A percentile compares a stretch with the other conserved stretches of the same genome.
These are phyloP conservation scores for Suhomyces bribrorum DNA, from an alignment of 1,139 yeast genomes.

Conservation along the genomic window DNA sequence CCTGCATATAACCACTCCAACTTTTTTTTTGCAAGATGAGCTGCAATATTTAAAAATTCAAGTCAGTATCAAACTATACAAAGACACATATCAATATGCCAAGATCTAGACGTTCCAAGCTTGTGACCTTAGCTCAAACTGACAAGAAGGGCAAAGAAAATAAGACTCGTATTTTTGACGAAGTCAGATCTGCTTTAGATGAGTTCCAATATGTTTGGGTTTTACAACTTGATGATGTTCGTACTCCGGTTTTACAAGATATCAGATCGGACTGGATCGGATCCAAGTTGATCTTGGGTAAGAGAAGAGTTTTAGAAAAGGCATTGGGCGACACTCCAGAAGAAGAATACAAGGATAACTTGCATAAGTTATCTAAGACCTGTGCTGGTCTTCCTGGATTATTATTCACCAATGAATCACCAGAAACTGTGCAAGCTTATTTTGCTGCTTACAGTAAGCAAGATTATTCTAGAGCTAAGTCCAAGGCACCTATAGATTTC, in stretches of 20 bases:
- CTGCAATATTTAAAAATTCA: slow-evolving; percentile 9
- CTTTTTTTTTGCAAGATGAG: slow-evolving; percentile 14
- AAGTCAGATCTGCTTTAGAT: slow-evolving; percentile 80
- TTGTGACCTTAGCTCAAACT: slow-evolving; percentile 93
- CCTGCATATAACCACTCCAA: slow-evolving; percentile 8
- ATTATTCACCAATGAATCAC: slow-evolving; percentile 82
- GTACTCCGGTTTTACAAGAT: slow-evolving; percentile 94
- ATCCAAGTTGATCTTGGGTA: slow-evolving; percentile 84
- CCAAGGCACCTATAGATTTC: slow-evolving; percentile 79
- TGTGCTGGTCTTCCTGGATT: slow-evolving; percentile 80
- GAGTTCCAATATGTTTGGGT: slow-evolving; percentile 80
- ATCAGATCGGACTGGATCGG: slow-evolving; percentile 92
- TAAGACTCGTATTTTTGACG: slow-evolving; percentile 88
- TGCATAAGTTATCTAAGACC: slow-evolving; percentile 63
- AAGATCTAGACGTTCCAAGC: slow-evolving; percentile 90
- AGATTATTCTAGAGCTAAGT: slow-evolving; percentile 89
- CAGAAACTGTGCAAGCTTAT: slow-evolving; percentile 81
- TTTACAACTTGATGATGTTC: slow-evolving; percentile 83
- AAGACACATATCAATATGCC: slow-evolving; percentile 59
- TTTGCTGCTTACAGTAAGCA: slow-evolving; percentile 74
- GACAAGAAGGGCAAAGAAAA: slow-evolving; percentile 94
- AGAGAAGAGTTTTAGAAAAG: slow-evolving; percentile 88
- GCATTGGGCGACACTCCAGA: slow-evolving; percentile 86
- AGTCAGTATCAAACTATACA: neutral
- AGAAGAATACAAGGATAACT: slow-evolving; percentile 85